Evolutionary conservation across 78 protist genomes (phyloP).

Genomic region (Speleostelium caveatum): DNA sequence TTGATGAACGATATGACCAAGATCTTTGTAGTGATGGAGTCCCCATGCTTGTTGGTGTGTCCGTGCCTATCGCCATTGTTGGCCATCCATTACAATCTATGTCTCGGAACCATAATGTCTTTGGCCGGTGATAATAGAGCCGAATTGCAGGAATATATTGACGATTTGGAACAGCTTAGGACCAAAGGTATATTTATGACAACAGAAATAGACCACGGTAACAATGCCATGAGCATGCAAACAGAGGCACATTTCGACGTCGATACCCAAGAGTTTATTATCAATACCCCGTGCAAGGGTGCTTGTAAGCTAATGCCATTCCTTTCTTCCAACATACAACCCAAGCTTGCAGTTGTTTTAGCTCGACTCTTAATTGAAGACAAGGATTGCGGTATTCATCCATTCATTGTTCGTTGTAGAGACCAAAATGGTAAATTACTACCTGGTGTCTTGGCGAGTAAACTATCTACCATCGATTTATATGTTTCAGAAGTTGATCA

Average conservation of each 20-base stretch:
- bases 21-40: not conserved
- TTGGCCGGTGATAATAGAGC: not conserved
- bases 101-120: not conserved
- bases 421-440: not conserved
- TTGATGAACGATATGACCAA: not conserved
- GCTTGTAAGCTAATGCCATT: not conserved
- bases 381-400: not conserved
- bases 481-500: not conserved
- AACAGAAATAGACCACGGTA: not conserved
- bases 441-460: not conserved
- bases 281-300: conserved; percentile 57
- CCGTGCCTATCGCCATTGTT: not conserved
- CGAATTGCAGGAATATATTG: not conserved
- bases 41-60: not conserved
- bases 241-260: conserved; percentile 11
- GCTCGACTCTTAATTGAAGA: not conserved
- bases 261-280: conserved; percentile 70
- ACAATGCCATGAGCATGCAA: not conserved
- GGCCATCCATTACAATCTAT: not conserved
- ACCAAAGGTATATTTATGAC: not conserved
- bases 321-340: not conserved
- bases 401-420: not conserved
- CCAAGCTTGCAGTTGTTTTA: not conserved
- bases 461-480: not conserved
- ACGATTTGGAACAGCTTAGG: not conserved